Conservation (phyloP, 345 rosid species). For the Lenwebbia sp. region DNA sequence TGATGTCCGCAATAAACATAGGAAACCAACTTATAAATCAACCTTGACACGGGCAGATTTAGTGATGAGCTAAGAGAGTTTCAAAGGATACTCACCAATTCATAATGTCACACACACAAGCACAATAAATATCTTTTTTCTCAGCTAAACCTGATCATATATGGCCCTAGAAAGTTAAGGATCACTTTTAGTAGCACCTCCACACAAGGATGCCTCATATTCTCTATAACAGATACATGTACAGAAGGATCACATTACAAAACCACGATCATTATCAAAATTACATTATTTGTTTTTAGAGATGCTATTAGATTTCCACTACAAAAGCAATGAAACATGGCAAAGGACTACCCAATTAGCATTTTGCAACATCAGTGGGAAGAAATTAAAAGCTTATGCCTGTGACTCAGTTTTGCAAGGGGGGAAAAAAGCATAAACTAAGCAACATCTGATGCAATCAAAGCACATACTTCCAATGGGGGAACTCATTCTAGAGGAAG, state of each 20-base stretch:
- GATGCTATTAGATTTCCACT: neutral
- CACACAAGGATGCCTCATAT: neutral
- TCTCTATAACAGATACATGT: neutral
- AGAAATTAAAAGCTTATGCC: neutral
- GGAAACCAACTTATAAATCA: neutral
- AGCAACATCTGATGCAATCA: neutral
- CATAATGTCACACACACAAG: neutral
- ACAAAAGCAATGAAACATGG: neutral
- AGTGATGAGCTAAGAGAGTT: neutral
- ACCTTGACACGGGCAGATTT: neutral
- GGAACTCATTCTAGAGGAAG: neutral
- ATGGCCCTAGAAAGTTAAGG: neutral
- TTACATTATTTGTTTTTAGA: neutral
- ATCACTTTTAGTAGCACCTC: neutral
- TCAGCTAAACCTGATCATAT: neutral
- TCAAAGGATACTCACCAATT: neutral
- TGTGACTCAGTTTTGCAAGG: neutral
- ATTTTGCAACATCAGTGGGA: neutral
- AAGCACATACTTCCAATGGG: neutral
- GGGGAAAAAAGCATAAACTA: neutral
- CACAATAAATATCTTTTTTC: neutral
- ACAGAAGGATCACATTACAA: neutral
- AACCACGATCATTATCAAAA: neutral
- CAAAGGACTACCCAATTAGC: neutral
- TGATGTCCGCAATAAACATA: neutral